These are phyloP conservation scores for Nakaseomyces kungkrabaensis DNA, from an alignment of 1,139 yeast genomes.

Conservation along the genomic window DNA sequence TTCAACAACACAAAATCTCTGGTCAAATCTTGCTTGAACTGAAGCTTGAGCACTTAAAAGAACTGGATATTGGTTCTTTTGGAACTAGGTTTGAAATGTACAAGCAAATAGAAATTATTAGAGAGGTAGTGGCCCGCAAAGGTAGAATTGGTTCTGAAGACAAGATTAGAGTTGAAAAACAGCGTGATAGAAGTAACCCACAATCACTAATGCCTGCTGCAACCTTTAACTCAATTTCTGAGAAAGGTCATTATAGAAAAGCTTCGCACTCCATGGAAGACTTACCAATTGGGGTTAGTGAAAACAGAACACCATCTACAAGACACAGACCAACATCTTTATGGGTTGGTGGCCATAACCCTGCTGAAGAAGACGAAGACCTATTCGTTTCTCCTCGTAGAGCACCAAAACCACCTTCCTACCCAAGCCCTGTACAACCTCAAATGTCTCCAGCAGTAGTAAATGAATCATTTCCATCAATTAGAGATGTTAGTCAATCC, in stretches of 20 bases:
- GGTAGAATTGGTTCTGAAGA: not conserved
- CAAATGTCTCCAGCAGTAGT: slow-evolving; percentile 22
- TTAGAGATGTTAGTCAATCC: slow-evolving; percentile 2
- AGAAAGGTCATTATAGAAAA: slow-evolving; percentile 35
- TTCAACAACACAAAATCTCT: slow-evolving; percentile 78
- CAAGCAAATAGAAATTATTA: slow-evolving; percentile 74
- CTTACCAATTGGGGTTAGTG: slow-evolving; percentile 10
- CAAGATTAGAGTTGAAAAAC: not conserved
- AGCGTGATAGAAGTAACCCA: slow-evolving; percentile 3
- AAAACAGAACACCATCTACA: slow-evolving; percentile 1
- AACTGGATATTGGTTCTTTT: slow-evolving; percentile 81
- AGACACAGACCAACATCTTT: slow-evolving; percentile 14
- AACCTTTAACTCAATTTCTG: slow-evolving; percentile 15
- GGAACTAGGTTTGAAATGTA: slow-evolving; percentile 91
- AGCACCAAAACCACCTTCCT: slow-evolving; percentile 51
- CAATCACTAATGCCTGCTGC: slow-evolving; percentile 28
- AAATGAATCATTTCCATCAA: not conserved
- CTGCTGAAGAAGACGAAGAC: slow-evolving; percentile 1
- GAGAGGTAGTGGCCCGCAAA: slow-evolving; percentile 16
- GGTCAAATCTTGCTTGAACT: slow-evolving; percentile 79
- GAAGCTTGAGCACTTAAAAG: slow-evolving; percentile 79
- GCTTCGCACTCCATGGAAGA: slow-evolving; percentile 48
- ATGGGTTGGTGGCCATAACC: slow-evolving; percentile 4
- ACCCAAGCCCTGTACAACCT: slow-evolving; percentile 38
- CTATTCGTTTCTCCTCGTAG: slow-evolving; percentile 49